phyloP scores from a whole-genome alignment of 441 rosid genomes.

The Euphorbia celastroides region DNA sequence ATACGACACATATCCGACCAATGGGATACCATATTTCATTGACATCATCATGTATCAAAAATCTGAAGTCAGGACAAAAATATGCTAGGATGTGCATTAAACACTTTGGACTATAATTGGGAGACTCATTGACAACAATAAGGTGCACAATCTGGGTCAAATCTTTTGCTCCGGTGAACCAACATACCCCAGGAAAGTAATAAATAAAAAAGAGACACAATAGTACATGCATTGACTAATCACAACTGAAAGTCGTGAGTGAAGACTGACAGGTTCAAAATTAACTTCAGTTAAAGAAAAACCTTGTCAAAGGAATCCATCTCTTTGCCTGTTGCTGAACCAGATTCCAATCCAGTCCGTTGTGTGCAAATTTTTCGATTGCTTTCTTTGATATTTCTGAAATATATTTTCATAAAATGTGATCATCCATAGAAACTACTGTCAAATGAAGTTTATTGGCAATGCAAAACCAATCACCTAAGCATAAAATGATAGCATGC shows the following conservation, averaged over 20 bases:
- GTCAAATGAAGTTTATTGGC: background rate
- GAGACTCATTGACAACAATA: too few species aligned
- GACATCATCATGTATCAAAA: background rate
- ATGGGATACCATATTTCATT: constrained; percentile 1
- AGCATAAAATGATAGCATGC: background rate
- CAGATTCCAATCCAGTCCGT: constrained; percentile 28
- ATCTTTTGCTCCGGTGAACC: too few species aligned
- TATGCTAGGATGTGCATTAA: background rate
- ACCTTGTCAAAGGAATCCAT: constrained; percentile 84
- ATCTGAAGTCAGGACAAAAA: background rate
- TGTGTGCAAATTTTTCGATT: constrained; percentile 20
- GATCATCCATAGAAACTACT: constrained; percentile 13
- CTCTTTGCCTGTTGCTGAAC: constrained; percentile 32
- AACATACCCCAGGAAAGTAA: background rate
- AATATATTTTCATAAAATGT: constrained; percentile 23
- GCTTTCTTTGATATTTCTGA: constrained; percentile 50
- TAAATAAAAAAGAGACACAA: background rate
- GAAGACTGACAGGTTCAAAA: constrained; percentile 2
- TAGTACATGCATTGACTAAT: background rate
- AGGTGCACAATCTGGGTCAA: too few species aligned
- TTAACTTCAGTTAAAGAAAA: constrained; percentile 14
- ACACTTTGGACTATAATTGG: background rate
- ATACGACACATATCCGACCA: constrained; percentile 5
- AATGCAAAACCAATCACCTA: background rate
- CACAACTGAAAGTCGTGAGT: background rate